A percentile compares a stretch with the other conserved stretches of the same genome.
These are phyloP conservation scores for Polyporus arcularius DNA, from an alignment of 768 basidiomycete species.

Conservation along the genomic window DNA sequence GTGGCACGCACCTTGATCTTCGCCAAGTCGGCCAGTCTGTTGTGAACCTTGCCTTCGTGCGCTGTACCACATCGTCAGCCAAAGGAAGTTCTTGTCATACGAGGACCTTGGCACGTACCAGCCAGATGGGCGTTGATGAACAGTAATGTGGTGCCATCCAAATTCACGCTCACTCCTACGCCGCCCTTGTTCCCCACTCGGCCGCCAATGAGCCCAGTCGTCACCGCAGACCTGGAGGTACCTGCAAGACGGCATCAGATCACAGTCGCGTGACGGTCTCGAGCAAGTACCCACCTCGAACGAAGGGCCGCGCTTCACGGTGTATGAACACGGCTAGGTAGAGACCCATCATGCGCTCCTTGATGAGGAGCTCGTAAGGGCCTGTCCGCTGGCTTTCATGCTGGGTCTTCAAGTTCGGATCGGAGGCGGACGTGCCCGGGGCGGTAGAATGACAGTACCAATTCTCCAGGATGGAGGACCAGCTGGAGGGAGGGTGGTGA, in stretches of 20 bases:
- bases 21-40: slow-evolving; percentile 80
- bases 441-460: slow-evolving; percentile 54
- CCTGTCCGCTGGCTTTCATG: slow-evolving; percentile 43
- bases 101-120: slow-evolving; percentile 42
- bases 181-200: slow-evolving; percentile 92
- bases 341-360: slow-evolving; percentile 91
- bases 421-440: background rate
- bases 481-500: slow-evolving; percentile 46
- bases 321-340: slow-evolving; percentile 79
- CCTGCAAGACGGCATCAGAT: slow-evolving; percentile 40
- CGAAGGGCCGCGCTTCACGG: slow-evolving; percentile 62
- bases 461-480: slow-evolving; percentile 77
- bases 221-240: slow-evolving; percentile 78
- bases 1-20: slow-evolving; percentile 77
- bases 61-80: slow-evolving; percentile 41
- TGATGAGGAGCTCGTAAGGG: slow-evolving; percentile 82
- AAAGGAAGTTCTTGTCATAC: too few relatives aligned
- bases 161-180: slow-evolving; percentile 85
- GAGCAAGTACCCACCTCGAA: slow-evolving; percentile 49
- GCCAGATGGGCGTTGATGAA: slow-evolving; percentile 93
- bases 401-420: slow-evolving; percentile 9
- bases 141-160: slow-evolving; percentile 79
- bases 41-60: slow-evolving; percentile 71
- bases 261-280: background rate
- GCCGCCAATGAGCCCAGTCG: slow-evolving; percentile 88